phyloP scores from a whole-genome alignment of 2,329 filamentous ascomycete species.

The Trichophyton verrucosum region DNA sequence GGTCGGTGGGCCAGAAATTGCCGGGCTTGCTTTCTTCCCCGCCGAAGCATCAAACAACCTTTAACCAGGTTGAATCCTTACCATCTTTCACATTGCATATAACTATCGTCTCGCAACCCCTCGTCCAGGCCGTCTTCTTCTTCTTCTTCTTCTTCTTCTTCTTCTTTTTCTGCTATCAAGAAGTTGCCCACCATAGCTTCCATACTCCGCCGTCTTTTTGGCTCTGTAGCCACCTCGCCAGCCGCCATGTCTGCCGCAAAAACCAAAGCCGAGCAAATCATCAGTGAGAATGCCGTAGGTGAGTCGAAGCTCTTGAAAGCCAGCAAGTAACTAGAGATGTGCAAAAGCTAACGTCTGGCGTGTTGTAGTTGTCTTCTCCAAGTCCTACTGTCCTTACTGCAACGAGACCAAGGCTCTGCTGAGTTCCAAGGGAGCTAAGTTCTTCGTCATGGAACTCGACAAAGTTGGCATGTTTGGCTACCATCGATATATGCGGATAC shows the following conservation, averaged over 20 bases:
- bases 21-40: too few species aligned
- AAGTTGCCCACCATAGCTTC: constrained; percentile 40
- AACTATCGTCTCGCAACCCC: background rate
- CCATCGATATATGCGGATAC: background rate
- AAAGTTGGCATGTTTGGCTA: constrained; percentile 52
- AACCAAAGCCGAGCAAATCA: constrained; percentile 71
- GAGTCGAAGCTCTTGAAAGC: constrained; percentile 27
- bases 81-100: background rate
- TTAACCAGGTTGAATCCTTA: too few species aligned
- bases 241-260: constrained; percentile 71
- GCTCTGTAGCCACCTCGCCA: constrained; percentile 43
- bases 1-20: too few species aligned
- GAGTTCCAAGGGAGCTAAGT: constrained; percentile 57
- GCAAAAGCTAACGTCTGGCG: background rate
- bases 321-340: background rate
- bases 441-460: constrained; percentile 69
- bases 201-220: constrained; percentile 55
- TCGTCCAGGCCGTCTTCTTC: background rate
- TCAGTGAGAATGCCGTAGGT: constrained; percentile 80
- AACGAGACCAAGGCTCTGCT: constrained; percentile 63
- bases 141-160: background rate
- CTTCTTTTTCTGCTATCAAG: background rate
- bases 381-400: constrained; percentile 95
- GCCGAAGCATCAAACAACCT: too few species aligned
- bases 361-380: constrained; percentile 77